Percentiles rank a stretch among this genome's conserved stretches.
Conservation (phyloP, 73 alveolate genomes). For the Vitrella brassicaformis region DNA sequence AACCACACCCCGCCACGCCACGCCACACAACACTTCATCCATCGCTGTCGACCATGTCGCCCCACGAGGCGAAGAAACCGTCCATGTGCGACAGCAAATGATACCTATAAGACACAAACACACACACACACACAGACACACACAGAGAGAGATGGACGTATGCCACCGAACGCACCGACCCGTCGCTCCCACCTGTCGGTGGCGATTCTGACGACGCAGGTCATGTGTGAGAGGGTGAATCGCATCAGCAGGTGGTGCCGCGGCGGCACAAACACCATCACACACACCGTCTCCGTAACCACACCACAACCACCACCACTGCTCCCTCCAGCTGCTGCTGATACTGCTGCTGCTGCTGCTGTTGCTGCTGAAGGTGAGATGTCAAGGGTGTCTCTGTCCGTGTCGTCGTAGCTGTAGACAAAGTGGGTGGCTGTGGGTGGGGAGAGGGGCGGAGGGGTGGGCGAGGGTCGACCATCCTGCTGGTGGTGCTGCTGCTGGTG, state of each 20-base stretch:
- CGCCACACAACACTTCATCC: too few relatives aligned
- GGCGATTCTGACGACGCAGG: not conserved
- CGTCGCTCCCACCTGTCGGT: not conserved
- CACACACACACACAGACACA: not conserved
- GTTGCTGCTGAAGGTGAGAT: too few relatives aligned
- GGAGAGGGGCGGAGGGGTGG: too few relatives aligned
- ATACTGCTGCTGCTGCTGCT: too few relatives aligned
- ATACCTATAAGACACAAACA: not conserved
- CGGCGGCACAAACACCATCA: not conserved
- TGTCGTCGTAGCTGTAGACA: too few relatives aligned
- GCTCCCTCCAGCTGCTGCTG: too few relatives aligned
- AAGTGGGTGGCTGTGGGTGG: not conserved
- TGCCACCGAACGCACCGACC: not conserved
- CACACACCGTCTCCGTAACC: not conserved
- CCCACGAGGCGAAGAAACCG: not conserved
- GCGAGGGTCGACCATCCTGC: too few relatives aligned
- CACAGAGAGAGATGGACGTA: not conserved
- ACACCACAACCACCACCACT: too few relatives aligned
- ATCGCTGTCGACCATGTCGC: too few relatives aligned
- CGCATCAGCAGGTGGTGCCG: not conserved
- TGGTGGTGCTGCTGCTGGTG: too few relatives aligned
- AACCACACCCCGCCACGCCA: too few relatives aligned
- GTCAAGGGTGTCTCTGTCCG: too few relatives aligned
- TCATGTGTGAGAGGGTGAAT: not conserved
- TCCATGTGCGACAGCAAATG: not conserved